These are phyloP conservation scores for Termitomyces sp. DNA, from an alignment of 768 basidiomycete genomes.

Conservation along the genomic window DNA sequence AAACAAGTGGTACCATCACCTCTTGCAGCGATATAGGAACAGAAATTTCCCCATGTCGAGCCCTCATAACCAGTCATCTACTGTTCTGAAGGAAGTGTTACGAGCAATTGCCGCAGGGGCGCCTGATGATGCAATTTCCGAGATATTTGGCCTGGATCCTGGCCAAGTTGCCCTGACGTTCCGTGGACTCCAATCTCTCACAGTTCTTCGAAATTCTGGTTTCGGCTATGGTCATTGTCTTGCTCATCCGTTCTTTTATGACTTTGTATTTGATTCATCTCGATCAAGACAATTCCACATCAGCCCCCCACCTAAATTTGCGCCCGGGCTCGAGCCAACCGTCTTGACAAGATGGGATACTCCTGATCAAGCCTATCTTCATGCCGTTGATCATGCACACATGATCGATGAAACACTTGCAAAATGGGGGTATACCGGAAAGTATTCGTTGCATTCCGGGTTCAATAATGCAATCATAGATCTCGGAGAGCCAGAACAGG, in stretches of 20 bases:
- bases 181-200: background rate
- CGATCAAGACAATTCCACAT: background rate
- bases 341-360: too few species aligned
- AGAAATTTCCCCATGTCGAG: too few species aligned
- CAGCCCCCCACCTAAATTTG: background rate
- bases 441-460: too few species aligned
- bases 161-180: background rate
- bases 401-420: too few species aligned
- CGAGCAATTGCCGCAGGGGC: background rate
- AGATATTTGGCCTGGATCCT: background rate
- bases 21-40: background rate
- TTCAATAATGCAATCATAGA: too few species aligned
- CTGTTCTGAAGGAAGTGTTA: background rate
- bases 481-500: too few species aligned
- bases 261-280: background rate
- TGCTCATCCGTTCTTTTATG: background rate
- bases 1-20: background rate
- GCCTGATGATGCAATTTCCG: background rate
- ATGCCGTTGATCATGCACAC: too few species aligned
- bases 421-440: too few species aligned
- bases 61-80: too few species aligned
- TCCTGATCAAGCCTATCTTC: too few species aligned
- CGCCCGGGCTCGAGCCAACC: too few species aligned
- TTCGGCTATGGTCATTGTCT: background rate
- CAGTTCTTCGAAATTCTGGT: background rate